Evolutionary conservation across 2,329 filamentous ascomycete genomes (phyloP), one percentile per base, ranked within the genome.

Genomic region (Aureobasidium sp.): DNA sequence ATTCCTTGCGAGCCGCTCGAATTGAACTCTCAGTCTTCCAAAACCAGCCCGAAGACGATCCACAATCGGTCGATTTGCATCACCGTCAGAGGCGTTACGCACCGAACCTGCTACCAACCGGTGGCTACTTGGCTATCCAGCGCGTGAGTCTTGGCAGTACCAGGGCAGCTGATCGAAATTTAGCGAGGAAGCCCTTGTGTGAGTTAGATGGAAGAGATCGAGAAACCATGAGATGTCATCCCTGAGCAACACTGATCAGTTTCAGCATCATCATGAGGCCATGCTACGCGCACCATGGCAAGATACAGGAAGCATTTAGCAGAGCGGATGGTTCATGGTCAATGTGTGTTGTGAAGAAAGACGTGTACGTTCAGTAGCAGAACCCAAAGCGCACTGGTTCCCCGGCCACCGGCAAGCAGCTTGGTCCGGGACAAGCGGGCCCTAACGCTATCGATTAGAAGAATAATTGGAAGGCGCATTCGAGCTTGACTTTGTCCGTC

Each of bases 371-470:
- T 50, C 29, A 23, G 21, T 50, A 50, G 7, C 19, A 37, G 25
- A 19, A 23, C 31, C 7, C 13, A 25, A 10, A 35, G 21, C 4
- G 31, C 31, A 25, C 31, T 17, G 11, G 31, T 27, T 23, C 11
- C 29, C 47, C 47, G 31, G 47, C 47, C 47, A 37, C 47, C 31
- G 29, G 47, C 29, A 35, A 37, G 15, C 11, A 35, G 10, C 47
- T 19, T 17, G 19, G 29, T 23, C 29, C 29, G 29, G 37, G 21
- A 35, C 29, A 35, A 17, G 21, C 31, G n/a, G 45, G 19, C 46
- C 46, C 19, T 35, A 37, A 37, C 49, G 49, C 49, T 53, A 53
- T 53, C 49, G 49, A 53, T 53, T 50, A 35, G 47, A n/a, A 50
- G 47, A 50, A 50, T 31, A 49, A 49, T 37, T 53, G 49, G n/a